Percentiles rank a stretch among this genome's conserved stretches.
These are phyloP conservation scores for Arachnopeziza araneosa DNA, from an alignment of 2,329 filamentous ascomycete genomes.

Conservation along the genomic window DNA sequence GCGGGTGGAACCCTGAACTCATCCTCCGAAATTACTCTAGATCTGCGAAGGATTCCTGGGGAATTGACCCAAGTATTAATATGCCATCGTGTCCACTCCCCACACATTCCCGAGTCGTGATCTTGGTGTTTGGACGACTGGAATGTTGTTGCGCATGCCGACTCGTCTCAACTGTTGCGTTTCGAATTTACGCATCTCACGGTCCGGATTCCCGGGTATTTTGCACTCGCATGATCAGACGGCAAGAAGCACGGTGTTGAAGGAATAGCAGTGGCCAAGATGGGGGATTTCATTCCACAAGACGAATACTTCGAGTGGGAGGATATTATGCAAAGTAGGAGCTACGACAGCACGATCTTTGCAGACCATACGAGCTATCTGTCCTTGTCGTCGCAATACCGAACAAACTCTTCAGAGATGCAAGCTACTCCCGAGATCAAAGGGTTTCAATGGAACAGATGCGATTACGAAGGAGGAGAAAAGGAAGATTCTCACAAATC, in stretches of 20 bases:
- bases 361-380: not conserved
- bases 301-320: conserved; percentile 21
- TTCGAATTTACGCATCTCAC: not conserved
- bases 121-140: not conserved
- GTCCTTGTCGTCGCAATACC: not conserved
- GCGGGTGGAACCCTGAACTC: not conserved
- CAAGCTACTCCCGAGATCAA: not conserved
- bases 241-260: not conserved
- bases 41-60: not conserved
- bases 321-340: conserved; percentile 8
- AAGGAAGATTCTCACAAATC: not conserved
- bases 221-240: not conserved
- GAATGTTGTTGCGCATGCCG: not conserved
- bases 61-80: not conserved
- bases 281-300: conserved; percentile 13
- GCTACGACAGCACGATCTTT: not conserved
- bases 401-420: not conserved
- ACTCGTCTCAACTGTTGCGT: not conserved
- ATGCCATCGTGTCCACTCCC: not conserved
- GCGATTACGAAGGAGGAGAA: not conserved
- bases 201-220: not conserved
- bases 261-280: not conserved
- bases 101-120: not conserved
- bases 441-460: not conserved
- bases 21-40: not conserved